These are phyloP conservation scores for Talaromyces borbonicus DNA, from an alignment of 495 filamentous ascomycete species.

Conservation along the genomic window DNA sequence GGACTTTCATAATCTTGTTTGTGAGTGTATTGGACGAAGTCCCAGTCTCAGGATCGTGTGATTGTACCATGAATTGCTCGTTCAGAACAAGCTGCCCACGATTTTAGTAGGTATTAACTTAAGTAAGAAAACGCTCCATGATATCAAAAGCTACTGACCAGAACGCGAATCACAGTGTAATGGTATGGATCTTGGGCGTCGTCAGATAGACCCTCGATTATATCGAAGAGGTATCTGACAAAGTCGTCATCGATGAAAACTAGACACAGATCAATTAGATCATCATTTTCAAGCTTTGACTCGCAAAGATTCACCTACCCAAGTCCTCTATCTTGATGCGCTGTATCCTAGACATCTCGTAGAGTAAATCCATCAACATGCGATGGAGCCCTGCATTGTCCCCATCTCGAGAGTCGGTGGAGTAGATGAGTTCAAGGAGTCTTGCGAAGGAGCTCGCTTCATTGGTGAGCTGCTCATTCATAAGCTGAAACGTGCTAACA, in stretches of 20 bases:
- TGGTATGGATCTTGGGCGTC: conserved; percentile 93
- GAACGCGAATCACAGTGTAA: conserved; percentile 85
- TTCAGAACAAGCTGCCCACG: conserved; percentile 77
- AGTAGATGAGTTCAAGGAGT: conserved; percentile 71
- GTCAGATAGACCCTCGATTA: conserved; percentile 83
- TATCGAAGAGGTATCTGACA: conserved; percentile 69
- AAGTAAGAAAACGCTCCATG: not conserved
- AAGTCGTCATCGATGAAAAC: conserved; percentile 75
- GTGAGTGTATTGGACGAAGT: conserved; percentile 48
- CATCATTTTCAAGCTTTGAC: not conserved
- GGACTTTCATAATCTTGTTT: conserved; percentile 84
- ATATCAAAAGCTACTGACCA: conserved; percentile 46
- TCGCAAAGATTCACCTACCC: conserved; percentile 32
- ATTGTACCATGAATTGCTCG: conserved; percentile 90
- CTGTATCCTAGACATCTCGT: conserved; percentile 96
- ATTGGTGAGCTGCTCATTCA: conserved; percentile 88
- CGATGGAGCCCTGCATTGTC: conserved; percentile 64
- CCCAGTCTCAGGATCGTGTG: conserved; percentile 41
- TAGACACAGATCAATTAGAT: no score
- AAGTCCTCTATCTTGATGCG: conserved; percentile 68
- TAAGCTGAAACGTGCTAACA: conserved; percentile 69
- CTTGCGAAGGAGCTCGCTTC: conserved; percentile 73
- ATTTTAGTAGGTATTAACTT: not conserved
- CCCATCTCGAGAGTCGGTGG: conserved; percentile 48
- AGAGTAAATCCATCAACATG: conserved; percentile 77